phyloP scores from a whole-genome alignment of 345 rosid species.

The Acer saccharum region DNA sequence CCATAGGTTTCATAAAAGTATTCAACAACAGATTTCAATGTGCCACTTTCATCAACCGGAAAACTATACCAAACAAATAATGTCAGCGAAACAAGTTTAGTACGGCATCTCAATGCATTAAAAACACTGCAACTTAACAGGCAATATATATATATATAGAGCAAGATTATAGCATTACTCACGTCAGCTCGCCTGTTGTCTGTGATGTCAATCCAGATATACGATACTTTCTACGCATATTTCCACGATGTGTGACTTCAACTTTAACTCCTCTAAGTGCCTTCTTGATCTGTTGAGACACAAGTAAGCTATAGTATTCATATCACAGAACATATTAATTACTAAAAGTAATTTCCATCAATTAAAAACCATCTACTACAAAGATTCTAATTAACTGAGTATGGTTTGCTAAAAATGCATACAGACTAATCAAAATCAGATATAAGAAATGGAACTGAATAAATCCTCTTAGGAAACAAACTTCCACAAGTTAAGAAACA shows the following conservation, averaged over 20 bases:
- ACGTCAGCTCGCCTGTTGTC: slow-evolving; percentile 91
- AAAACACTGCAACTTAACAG: background rate
- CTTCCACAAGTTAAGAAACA: background rate
- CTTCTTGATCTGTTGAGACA: slow-evolving; percentile 69
- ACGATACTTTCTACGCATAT: slow-evolving; percentile 94
- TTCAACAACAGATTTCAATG: slow-evolving; percentile 84
- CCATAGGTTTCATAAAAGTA: slow-evolving; percentile 85
- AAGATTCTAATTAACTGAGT: background rate
- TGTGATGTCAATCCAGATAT: slow-evolving; percentile 88
- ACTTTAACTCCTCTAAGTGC: slow-evolving; percentile 92
- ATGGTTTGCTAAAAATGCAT: background rate
- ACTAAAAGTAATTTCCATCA: background rate
- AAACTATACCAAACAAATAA: slow-evolving; percentile 47
- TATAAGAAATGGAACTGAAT: background rate
- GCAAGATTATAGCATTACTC: slow-evolving; percentile 29
- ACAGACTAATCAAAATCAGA: background rate
- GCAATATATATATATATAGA: background rate
- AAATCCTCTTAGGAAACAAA: background rate
- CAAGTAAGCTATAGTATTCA: background rate
- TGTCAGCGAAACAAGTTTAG: slow-evolving; percentile 6
- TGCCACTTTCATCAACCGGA: slow-evolving; percentile 87
- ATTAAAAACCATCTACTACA: background rate
- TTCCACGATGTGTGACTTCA: slow-evolving; percentile 94
- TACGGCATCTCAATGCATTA: background rate
- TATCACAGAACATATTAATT: background rate